Evolutionary conservation across 208 protist species (phyloP).

Genomic region (Trypanosoma boissoni): DNA sequence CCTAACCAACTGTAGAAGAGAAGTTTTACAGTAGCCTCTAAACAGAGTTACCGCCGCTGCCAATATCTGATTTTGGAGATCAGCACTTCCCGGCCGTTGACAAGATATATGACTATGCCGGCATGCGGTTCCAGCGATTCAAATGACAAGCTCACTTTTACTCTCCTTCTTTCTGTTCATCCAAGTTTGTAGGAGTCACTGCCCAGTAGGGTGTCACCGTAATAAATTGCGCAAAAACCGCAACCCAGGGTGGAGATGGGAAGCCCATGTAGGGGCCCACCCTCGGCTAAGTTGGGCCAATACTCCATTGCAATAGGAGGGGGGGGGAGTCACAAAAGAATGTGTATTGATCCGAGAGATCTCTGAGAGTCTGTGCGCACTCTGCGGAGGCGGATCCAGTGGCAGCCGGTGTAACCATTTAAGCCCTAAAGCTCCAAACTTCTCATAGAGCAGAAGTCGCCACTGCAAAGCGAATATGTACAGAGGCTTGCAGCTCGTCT

Average conservation of each 20-base stretch:
- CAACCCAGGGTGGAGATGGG: not conserved
- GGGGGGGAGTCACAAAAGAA: not conserved
- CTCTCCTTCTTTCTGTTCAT: not conserved
- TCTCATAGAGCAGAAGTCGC: not conserved
- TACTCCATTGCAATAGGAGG: not conserved
- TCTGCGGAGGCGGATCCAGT: constrained; percentile 1
- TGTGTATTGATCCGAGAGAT: not conserved
- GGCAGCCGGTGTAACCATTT: not conserved
- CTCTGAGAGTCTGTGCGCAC: not conserved
- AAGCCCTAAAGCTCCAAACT: not conserved
- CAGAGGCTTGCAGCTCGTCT: not conserved
- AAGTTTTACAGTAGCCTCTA: not conserved
- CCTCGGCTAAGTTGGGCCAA: not conserved
- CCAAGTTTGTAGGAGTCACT: not conserved
- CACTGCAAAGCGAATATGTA: not conserved
- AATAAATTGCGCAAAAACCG: not conserved
- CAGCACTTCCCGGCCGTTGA: not conserved
- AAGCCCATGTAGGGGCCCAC: not conserved
- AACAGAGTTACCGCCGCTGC: not conserved
- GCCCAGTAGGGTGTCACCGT: not conserved
- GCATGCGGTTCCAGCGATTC: not conserved
- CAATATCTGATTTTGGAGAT: not conserved
- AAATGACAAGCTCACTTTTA: not conserved
- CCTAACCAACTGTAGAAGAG: not conserved
- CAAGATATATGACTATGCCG: not conserved